Conservation (phyloP, 169 alveolate genomes). For the Hepatocystis sp. region DNA sequence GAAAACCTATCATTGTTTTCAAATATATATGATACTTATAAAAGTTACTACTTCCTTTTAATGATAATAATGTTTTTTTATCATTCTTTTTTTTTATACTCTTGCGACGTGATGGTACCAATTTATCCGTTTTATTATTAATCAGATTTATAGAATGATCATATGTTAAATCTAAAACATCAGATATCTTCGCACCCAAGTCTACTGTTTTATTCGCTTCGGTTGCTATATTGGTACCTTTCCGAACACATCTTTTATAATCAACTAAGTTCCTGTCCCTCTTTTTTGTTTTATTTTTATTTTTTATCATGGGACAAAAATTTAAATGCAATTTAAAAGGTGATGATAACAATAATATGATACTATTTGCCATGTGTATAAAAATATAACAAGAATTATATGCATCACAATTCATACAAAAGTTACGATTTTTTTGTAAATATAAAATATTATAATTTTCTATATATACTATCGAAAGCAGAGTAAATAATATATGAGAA, state of each 20-base stretch:
- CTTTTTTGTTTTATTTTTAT: not conserved
- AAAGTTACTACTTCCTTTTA: not conserved
- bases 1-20: conserved; percentile 20
- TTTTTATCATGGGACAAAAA: conserved; percentile 16
- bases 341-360: conserved; percentile 57
- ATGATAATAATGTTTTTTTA: not conserved
- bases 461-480: conserved; percentile 47
- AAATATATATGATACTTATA: conserved; percentile 14
- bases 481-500: conserved; percentile 52
- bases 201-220: not conserved
- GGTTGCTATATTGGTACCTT: no score
- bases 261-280: not conserved
- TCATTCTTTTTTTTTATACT: not conserved
- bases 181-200: not conserved
- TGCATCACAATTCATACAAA: conserved; percentile 47
- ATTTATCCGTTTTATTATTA: not conserved
- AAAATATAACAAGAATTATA: conserved; percentile 55
- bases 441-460: conserved; percentile 72
- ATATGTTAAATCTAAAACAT: not conserved
- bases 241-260: not conserved
- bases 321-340: conserved; percentile 23
- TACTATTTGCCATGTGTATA: conserved; percentile 55
- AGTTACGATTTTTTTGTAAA: conserved; percentile 39
- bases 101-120: no score
- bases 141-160: not conserved